These are phyloP conservation scores for Astragalus membranaceus DNA, from an alignment of 306 rosid species.

Conservation along the genomic window DNA sequence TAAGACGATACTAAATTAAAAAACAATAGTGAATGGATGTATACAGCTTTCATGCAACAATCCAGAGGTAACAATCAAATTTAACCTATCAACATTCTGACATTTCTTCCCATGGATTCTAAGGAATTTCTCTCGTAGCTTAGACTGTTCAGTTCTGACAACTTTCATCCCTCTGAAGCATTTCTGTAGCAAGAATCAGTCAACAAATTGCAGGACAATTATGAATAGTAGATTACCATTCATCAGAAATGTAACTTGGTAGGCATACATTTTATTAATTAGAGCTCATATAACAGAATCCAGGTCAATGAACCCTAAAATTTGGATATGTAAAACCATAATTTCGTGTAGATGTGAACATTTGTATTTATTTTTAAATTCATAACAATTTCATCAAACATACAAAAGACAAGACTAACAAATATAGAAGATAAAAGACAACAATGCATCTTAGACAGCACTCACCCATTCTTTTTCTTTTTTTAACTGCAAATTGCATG, in stretches of 20 bases:
- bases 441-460: neutral
- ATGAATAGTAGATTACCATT: neutral
- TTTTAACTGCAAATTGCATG: neutral
- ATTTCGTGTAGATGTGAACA: neutral
- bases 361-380: neutral
- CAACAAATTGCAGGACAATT: constrained; percentile 32
- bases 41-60: constrained; percentile 6
- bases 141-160: constrained; percentile 53
- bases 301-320: constrained; percentile 13
- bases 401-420: neutral
- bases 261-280: neutral
- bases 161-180: constrained; percentile 92
- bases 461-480: neutral
- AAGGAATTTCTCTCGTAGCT: constrained; percentile 58
- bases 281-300: constrained; percentile 7
- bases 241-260: constrained; percentile 6
- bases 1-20: neutral
- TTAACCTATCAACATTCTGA: constrained; percentile 72
- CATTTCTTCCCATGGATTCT: constrained; percentile 50
- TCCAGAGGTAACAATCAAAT: neutral
- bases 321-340: neutral
- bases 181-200: constrained; percentile 77
- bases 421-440: neutral
- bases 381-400: neutral
- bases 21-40: neutral